Evolutionary conservation across 257 asterid genomes (phyloP), one percentile per base, ranked within the genome.

Genomic region (Linaria vulgaris): DNA sequence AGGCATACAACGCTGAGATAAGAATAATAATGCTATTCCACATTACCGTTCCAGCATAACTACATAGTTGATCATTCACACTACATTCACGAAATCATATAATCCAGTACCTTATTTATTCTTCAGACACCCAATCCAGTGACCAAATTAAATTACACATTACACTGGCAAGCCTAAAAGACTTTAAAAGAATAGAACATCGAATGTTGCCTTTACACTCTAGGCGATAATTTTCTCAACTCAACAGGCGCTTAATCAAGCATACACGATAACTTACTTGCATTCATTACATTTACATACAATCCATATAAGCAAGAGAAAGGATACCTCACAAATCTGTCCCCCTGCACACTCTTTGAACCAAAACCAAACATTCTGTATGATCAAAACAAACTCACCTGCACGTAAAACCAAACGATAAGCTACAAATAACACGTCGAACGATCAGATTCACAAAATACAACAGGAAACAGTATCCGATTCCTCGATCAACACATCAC

Each of bases 321-420:
- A 54, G 24, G 37, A 49, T 83, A 90, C 97, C 97, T 90, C 61
- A 80, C 76, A 75, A 90, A 90, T 78, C 82, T 90, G 80, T 90
- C 97, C 22, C 86, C 80, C 80, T 85, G 91, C 55, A 94, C 94
- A 52, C 82, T 68, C 83, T 85, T 87, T 67, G 91, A 72, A 49
- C 85, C 80, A 46, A 79, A 80, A 69, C 88, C 97, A 68, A 83
- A 85, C 97, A 90, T 90, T 54, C 74, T 74, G 72, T 30, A 66
- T 39, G 64, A 66, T 66, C 30, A 75, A 56, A 58, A 73, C 61
- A 61, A 57, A 75, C 22, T 31, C 63, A 67, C 52, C 91, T 84
- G 95, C 85, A 80, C 75, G 52, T 19, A 61, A 71, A 63, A 16
- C 54, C 47, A 59, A 47, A 8, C 5, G 10, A 34, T 7, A 55